Conservation (phyloP, 768 basidiomycete genomes). For the Solioccasus polychromus region DNA sequence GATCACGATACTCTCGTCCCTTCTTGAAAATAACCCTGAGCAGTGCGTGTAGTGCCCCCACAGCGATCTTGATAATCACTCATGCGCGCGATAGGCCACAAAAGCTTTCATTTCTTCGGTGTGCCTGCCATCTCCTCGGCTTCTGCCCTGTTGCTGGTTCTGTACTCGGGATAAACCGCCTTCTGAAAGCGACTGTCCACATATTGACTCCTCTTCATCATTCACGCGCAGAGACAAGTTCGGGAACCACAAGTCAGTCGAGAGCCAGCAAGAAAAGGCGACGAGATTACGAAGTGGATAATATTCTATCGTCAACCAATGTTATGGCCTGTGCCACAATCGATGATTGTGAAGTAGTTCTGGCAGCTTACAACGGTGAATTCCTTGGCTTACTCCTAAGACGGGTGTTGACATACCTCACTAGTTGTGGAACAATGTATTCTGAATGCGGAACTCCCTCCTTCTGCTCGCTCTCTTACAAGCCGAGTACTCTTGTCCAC, state of each 20-base stretch:
- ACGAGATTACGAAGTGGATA: conserved; percentile 73
- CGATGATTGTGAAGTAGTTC: conserved; percentile 50
- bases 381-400: neutral
- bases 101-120: conserved; percentile 43
- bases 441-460: conserved; percentile 47
- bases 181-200: conserved; percentile 53
- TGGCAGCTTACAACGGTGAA: conserved; percentile 60
- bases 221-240: conserved; percentile 27
- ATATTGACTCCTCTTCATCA: conserved; percentile 41
- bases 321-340: conserved; percentile 46
- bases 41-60: conserved; percentile 37
- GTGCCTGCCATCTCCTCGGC: conserved; percentile 42
- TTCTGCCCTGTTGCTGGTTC: conserved; percentile 47
- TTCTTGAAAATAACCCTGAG: conserved; percentile 54
- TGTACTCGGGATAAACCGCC: conserved; percentile 46
- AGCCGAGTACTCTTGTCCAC: conserved; percentile 57
- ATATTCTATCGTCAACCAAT: conserved; percentile 53
- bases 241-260: conserved; percentile 24
- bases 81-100: conserved; percentile 29
- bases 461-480: conserved; percentile 56
- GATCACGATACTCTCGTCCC: conserved; percentile 50
- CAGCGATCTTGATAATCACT: neutral
- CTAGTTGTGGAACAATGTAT: conserved; percentile 52
- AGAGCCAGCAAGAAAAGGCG: conserved; percentile 68
- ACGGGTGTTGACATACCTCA: conserved; percentile 5